Base-by-base conservation (phyloP, 108 stramenopile species). In the Pelagomonas calceolata region DNA sequence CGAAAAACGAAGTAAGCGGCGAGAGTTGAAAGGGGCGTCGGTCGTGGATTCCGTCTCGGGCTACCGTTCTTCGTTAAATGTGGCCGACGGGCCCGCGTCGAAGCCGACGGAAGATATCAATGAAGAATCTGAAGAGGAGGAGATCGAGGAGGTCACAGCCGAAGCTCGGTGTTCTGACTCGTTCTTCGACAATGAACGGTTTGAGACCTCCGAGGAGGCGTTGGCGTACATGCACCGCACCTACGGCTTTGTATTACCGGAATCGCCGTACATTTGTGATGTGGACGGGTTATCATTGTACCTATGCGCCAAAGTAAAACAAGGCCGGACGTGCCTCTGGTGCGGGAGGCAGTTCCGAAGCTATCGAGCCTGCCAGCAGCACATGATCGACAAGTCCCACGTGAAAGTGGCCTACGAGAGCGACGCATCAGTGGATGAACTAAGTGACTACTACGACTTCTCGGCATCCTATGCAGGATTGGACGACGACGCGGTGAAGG, bases 381-480 rank as follows among this genome's bases (percentile, higher is more conserved):
- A 92, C 79, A 91, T 93, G 94, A 80, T 80, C 43, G 82, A 78
- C 75, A 90, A 85, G 69, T 70, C 78, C 51, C 97, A 98, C 78
- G 87, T 89, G 67, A 94, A 94, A 78, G 75, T 98, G 14, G 68
- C 78, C 51, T 98, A 98, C 72, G 93, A 96, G 81, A 79, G 82
- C 45, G 86, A 89, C 33, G 85, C 88, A 14, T 93, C 93, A 78
- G 78, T 90, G 82, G 92, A 95, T 44, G 96, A 98, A 70, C 91
- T 90, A 70, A 91, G 88, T 60, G 88, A 89, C n/a, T 98, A 96
- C 85, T 98, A 94, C 80, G 94, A 96, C 73, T 98, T 96, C 73
- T 70, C 69, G 43, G 46, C 66, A 34, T 90, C 87, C n/a, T 81
- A 95, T 80, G 71, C 70, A 46, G 84, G 86, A 34, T 85, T 80